Conservation (phyloP, 768 basidiomycete species). For the Suillus decipiens region DNA sequence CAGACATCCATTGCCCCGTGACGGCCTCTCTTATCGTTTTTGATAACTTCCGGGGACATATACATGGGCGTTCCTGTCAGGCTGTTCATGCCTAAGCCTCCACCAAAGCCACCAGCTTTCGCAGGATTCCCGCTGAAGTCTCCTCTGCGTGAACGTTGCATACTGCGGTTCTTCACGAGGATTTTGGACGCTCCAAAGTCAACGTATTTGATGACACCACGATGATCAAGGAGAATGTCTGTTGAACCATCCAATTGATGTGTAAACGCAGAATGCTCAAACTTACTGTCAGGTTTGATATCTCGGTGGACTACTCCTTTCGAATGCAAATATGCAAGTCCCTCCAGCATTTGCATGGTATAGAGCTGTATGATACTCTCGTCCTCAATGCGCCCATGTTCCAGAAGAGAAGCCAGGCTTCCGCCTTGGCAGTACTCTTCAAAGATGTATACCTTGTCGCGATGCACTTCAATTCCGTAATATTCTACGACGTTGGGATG, state of each 20-base stretch:
- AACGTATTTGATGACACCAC: conserved; percentile 93
- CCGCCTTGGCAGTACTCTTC: conserved; percentile 98
- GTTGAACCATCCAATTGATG: conserved; percentile 17
- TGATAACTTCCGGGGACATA: conserved; percentile 99
- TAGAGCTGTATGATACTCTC: conserved; percentile 95
- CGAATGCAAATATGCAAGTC: conserved; percentile 90
- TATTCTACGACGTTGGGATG: conserved; percentile 99
- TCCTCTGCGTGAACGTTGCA: conserved; percentile 67
- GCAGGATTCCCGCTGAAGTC: conserved; percentile 40
- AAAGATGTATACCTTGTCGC: conserved; percentile 98
- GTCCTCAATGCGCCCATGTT: conserved; percentile 94
- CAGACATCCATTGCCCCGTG: conserved; percentile 98
- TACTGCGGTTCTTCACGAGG: conserved; percentile 84
- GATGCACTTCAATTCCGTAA: conserved; percentile 98
- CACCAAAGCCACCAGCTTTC: conserved; percentile 37
- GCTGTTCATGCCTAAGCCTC: conserved; percentile 66
- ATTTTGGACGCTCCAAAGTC: conserved; percentile 99
- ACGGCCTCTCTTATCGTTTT: conserved; percentile 84
- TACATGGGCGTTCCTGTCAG: conserved; percentile 99
- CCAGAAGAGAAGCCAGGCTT: conserved; percentile 83
- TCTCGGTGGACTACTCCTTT: conserved; percentile 94
- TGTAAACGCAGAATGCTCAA: conserved; percentile 5
- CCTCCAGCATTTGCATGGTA: conserved; percentile 96
- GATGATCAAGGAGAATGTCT: conserved; percentile 93
- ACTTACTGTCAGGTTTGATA: conserved; percentile 97